Evolutionary conservation across 2,329 filamentous ascomycete species (phyloP).

Genomic region (Cercospora sp.): DNA sequence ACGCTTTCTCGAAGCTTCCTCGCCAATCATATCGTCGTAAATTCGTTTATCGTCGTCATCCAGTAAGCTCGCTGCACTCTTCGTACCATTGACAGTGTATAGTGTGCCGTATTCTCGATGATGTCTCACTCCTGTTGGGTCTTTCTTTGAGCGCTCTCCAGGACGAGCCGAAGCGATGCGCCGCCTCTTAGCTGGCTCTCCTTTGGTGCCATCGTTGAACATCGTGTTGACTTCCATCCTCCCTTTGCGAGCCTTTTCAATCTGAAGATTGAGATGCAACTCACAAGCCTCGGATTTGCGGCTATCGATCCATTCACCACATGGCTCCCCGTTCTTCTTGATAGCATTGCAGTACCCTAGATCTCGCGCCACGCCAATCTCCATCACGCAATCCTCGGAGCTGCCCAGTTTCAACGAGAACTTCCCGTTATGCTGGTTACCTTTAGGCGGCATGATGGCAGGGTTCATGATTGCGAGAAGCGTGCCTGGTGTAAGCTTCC

Average conservation of each 20-base stretch:
- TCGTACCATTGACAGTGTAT: conserved; percentile 43
- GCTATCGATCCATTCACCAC: conserved; percentile 81
- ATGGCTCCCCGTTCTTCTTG: conserved; percentile 79
- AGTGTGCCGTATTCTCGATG: conserved; percentile 55
- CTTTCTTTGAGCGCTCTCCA: conserved; percentile 24
- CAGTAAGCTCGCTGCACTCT: conserved; percentile 61
- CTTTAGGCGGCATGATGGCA: conserved; percentile 81
- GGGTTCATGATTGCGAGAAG: conserved; percentile 91
- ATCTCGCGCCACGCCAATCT: conserved; percentile 81
- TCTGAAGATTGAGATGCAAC: conserved; percentile 80
- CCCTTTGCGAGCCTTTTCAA: conserved; percentile 67
- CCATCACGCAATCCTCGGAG: conserved; percentile 83
- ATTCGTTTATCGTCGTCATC: conserved; percentile 61
- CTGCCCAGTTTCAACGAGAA: conserved; percentile 86
- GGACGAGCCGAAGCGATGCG: conserved; percentile 17
- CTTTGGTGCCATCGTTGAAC: conserved; percentile 34
- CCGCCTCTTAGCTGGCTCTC: conserved; percentile 16
- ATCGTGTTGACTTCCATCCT: conserved; percentile 79
- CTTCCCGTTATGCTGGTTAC: conserved; percentile 71
- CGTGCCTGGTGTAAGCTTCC: conserved; percentile 90
- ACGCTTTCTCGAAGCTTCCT: conserved; percentile 65
- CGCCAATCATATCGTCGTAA: conserved; percentile 53
- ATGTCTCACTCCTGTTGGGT: conserved; percentile 52
- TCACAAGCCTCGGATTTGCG: conserved; percentile 89
- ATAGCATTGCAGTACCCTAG: conserved; percentile 83